Evolutionary conservation across 2,329 filamentous ascomycete genomes (phyloP).

Genomic region (Fusarium sp.): DNA sequence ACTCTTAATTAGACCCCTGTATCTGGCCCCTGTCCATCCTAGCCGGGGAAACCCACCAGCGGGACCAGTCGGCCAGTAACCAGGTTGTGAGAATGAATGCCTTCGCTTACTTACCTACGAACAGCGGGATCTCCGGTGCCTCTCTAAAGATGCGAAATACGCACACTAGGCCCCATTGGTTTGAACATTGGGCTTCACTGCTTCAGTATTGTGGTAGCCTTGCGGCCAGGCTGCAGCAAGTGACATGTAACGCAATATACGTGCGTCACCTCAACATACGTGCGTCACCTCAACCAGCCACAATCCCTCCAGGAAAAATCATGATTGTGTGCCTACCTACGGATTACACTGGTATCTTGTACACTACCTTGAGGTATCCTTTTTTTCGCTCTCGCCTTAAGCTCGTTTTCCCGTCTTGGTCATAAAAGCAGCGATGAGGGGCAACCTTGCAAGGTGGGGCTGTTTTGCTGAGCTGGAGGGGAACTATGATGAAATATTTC

Average conservation of each 20-base stretch:
- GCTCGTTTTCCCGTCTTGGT: constrained; percentile 11
- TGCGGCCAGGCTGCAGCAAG: constrained; percentile 31
- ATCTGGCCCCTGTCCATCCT: constrained; percentile 29
- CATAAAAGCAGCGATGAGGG: constrained; percentile 71
- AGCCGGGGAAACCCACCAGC: constrained; percentile 41
- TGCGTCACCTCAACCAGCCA: constrained; percentile 36
- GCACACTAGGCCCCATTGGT: constrained; percentile 39
- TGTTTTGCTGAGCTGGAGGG: constrained; percentile 50
- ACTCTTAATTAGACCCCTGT: constrained; percentile 37
- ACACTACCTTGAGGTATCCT: not conserved
- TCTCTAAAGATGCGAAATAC: constrained; percentile 33
- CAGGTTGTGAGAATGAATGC: constrained; percentile 31
- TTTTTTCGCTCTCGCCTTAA: constrained; percentile 33
- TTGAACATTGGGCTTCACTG: constrained; percentile 7
- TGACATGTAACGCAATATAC: constrained; percentile 25
- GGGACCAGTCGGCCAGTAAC: constrained; percentile 39
- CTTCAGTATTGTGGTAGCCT: constrained; percentile 39
- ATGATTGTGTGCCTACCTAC: constrained; percentile 2
- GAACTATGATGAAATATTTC: constrained; percentile 48
- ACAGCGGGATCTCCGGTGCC: constrained; percentile 36
- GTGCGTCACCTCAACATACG: constrained; percentile 36
- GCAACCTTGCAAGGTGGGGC: constrained; percentile 68
- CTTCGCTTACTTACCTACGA: constrained; percentile 29
- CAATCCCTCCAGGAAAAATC: not conserved
- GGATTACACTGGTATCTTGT: not conserved